Evolutionary conservation across 208 protist genomes (phyloP).

Genomic region (Wallacemonas sp.): DNA sequence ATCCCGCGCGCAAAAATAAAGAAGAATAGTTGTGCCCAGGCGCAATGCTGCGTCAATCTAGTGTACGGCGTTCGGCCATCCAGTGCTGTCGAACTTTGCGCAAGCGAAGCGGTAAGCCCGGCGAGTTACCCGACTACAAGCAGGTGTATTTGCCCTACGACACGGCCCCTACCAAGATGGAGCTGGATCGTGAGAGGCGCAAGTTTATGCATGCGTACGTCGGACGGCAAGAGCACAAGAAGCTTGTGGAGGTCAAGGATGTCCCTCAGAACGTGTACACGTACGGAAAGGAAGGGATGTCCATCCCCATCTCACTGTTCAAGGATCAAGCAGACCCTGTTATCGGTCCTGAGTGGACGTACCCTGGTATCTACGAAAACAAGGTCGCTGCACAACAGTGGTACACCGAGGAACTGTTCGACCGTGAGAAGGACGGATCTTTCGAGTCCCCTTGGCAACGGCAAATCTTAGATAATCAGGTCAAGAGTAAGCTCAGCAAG

Average conservation of each 20-base stretch:
- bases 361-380: conserved; percentile 92
- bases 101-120: conserved; percentile 82
- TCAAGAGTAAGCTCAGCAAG: conserved; percentile 62
- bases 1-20: no score
- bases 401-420: conserved; percentile 84
- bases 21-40: neutral
- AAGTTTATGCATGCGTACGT: conserved; percentile 67
- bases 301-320: conserved; percentile 86
- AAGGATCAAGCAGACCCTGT: conserved; percentile 88
- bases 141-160: conserved; percentile 89
- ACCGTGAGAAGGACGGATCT: conserved; percentile 49
- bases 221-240: conserved; percentile 73
- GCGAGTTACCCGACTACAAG: conserved; percentile 79
- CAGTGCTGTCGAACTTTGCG: conserved; percentile 13
- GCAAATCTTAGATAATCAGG: conserved; percentile 85
- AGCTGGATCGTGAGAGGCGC: conserved; percentile 75
- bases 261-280: conserved; percentile 91
- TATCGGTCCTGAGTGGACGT: conserved; percentile 89
- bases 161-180: conserved; percentile 65
- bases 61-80: conserved; percentile 1
- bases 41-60: conserved; percentile 18
- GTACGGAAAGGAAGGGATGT: conserved; percentile 93
- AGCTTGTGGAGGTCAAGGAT: conserved; percentile 82
- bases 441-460: conserved; percentile 85
- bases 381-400: conserved; percentile 83